A percentile compares a stretch with the other conserved stretches of the same genome.
These are phyloP conservation scores for Diphasiastrum complanatum DNA, from an alignment of 83 land plant species.

Conservation along the genomic window DNA sequence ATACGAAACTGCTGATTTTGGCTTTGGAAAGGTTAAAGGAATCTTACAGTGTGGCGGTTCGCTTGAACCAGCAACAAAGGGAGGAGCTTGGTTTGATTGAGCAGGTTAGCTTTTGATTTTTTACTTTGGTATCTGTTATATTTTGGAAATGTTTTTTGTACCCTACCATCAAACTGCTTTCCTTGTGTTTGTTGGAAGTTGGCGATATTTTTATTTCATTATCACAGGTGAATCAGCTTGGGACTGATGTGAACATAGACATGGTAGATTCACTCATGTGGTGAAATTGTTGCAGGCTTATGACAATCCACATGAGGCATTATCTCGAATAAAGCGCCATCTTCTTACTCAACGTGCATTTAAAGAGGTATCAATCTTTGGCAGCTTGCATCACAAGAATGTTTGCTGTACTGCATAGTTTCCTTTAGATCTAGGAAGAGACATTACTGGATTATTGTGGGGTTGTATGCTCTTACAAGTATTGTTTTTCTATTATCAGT, in stretches of 20 bases:
- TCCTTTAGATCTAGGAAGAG: too few species aligned
- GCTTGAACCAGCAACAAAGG: slow-evolving; percentile 89
- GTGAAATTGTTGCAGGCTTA: slow-evolving; percentile 53
- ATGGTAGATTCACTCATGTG: not conserved
- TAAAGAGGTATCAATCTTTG: slow-evolving; percentile 57
- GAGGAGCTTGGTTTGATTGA: slow-evolving; percentile 98
- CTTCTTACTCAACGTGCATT: slow-evolving; percentile 95
- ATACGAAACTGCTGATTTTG: slow-evolving; percentile 92
- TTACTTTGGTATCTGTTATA: too few species aligned
- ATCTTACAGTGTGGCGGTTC: slow-evolving; percentile 97
- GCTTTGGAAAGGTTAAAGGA: slow-evolving; percentile 95
- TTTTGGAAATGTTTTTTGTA: not conserved
- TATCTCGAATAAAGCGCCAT: slow-evolving; percentile 96
- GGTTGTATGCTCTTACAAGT: not conserved
- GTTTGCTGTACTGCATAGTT: not conserved
- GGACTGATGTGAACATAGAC: too few species aligned
- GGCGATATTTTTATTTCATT: not conserved
- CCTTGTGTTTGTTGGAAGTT: not conserved
- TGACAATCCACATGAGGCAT: slow-evolving; percentile 98
- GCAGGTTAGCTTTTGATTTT: too few species aligned
- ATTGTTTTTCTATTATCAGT: slow-evolving; percentile 1
- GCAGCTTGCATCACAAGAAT: not conserved
- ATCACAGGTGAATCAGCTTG: not conserved
- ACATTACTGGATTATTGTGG: not conserved
- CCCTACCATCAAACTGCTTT: not conserved